These are phyloP conservation scores for Fusarium verrucosum DNA, from an alignment of 2,329 filamentous ascomycete species.

Conservation along the genomic window DNA sequence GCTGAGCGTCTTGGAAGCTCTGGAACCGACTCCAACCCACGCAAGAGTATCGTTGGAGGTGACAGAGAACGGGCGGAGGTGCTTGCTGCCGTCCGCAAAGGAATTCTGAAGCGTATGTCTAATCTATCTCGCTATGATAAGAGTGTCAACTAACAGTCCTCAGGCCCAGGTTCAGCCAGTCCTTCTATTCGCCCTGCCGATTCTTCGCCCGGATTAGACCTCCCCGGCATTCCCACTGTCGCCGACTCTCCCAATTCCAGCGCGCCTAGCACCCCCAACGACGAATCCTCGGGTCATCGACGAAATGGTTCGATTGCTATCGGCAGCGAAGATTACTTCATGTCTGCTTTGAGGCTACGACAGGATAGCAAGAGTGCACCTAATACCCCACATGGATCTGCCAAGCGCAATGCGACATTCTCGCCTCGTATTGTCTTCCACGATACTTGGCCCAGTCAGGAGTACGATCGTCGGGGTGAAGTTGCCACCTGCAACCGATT, in stretches of 20 bases:
- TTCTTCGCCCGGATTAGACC: slow-evolving; percentile 61
- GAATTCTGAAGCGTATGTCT: slow-evolving; percentile 85
- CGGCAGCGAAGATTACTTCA: slow-evolving; percentile 89
- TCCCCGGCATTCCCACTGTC: slow-evolving; percentile 69
- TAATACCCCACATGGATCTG: slow-evolving; percentile 74
- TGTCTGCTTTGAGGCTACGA: slow-evolving; percentile 76
- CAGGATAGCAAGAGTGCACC: slow-evolving; percentile 83
- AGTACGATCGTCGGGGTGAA: slow-evolving; percentile 95
- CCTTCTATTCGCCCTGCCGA: slow-evolving; percentile 73
- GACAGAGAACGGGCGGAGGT: slow-evolving; percentile 92
- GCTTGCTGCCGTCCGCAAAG: slow-evolving; percentile 90
- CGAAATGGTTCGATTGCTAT: slow-evolving; percentile 76
- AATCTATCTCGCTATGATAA: neutral
- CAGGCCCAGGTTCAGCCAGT: slow-evolving; percentile 68
- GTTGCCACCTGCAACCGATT: slow-evolving; percentile 97
- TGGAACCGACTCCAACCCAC: slow-evolving; percentile 68
- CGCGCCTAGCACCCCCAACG: slow-evolving; percentile 86
- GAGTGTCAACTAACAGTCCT: slow-evolving; percentile 23
- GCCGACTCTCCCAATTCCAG: slow-evolving; percentile 85
- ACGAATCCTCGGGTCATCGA: slow-evolving; percentile 75
- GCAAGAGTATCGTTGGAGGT: slow-evolving; percentile 90
- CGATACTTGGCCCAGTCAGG: slow-evolving; percentile 94
- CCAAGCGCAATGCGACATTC: slow-evolving; percentile 75
- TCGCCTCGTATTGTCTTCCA: slow-evolving; percentile 94
- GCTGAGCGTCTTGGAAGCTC: slow-evolving; percentile 65